Evolutionary conservation across 768 basidiomycete species (phyloP).

Genomic region (Butyriboletus loyo): DNA sequence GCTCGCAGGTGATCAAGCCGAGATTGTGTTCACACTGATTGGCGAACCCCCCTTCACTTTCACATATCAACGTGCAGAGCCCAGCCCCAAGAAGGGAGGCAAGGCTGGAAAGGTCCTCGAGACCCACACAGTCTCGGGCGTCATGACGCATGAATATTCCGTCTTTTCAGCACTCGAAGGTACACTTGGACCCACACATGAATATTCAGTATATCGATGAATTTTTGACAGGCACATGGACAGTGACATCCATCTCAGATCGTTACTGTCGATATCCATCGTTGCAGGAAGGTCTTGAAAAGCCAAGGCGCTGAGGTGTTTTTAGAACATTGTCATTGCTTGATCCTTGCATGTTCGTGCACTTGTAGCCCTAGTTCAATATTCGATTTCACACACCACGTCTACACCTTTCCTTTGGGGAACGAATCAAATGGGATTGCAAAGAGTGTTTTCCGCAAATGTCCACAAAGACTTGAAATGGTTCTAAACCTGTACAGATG

Average conservation of each 20-base stretch:
- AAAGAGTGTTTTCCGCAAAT: not conserved
- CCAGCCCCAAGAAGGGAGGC: conserved; percentile 61
- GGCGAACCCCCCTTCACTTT: conserved; percentile 97
- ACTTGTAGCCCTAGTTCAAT: conserved; percentile 25
- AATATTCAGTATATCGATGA: conserved; percentile 1
- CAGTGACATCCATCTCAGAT: conserved; percentile 88
- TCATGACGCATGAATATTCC: conserved; percentile 75
- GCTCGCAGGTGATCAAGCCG: conserved; percentile 79
- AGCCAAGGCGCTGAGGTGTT: conserved; percentile 24
- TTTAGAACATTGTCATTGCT: conserved; percentile 4
- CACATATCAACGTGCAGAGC: conserved; percentile 85
- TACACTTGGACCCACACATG: conserved; percentile 27
- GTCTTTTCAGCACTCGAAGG: conserved; percentile 93
- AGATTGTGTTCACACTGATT: conserved; percentile 84
- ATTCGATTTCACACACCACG: conserved; percentile 4
- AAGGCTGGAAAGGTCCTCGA: conserved; percentile 80
- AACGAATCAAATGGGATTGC: conserved; percentile 2
- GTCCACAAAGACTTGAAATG: not conserved
- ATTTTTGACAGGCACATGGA: conserved; percentile 70
- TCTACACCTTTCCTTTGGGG: not conserved
- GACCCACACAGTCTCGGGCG: conserved; percentile 84
- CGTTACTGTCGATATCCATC: conserved; percentile 86
- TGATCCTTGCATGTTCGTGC: conserved; percentile 19
- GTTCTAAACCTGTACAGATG: conserved; percentile 73
- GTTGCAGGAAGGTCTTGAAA: conserved; percentile 51